Base-by-base conservation (phyloP, 2,329 filamentous ascomycete species). In the Venturia carpophila region DNA sequence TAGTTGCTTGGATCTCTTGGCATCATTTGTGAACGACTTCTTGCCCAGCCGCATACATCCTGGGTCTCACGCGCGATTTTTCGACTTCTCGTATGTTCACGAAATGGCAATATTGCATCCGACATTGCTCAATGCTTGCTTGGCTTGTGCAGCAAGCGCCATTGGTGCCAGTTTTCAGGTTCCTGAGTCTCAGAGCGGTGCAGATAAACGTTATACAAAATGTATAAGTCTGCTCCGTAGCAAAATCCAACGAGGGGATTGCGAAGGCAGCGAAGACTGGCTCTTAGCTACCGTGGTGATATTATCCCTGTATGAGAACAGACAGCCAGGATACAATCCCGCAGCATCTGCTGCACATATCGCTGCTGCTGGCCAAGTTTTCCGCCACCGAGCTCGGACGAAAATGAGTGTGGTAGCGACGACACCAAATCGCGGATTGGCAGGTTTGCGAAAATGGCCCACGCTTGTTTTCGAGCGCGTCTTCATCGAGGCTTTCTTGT, bases 231-330 rank as follows among this genome's bases (percentile, higher is more conserved):
- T 47, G 24, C 37, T 62, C 1, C 60, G 60, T 21, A 30, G 34
- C 2, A 39, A 19, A 47, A 42, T 62, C 19, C 60, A 45, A 62
- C 37, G 37, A 24, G 60, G 60, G 5, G 37, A 42, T 24, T 62
- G 60, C 60, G 34, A 62, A 19, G 60, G 60, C 10, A 41, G n/a
- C 37, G 60, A 62, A n/a, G 60, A 62, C 17, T 62, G 60, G 60
- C 60, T 62, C 3, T 19, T 62, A 11, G 60, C 60, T 19, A 62
- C 60, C n/a, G 60, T 62, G 60, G 60, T 62, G 21, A 62, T 47
- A 4, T 24, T 62, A 11, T 24, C 27, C 37, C 37, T 62, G 37
- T 62, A 62, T 34, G 60, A 62, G 37, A 62, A 62, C 27, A 42
- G 60, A 24, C 39, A 62, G 17, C 60, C 60, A 30, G 39, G 43